These are phyloP conservation scores for Fusarium bactridioides DNA, from an alignment of 2,329 filamentous ascomycete species.

Conservation along the genomic window DNA sequence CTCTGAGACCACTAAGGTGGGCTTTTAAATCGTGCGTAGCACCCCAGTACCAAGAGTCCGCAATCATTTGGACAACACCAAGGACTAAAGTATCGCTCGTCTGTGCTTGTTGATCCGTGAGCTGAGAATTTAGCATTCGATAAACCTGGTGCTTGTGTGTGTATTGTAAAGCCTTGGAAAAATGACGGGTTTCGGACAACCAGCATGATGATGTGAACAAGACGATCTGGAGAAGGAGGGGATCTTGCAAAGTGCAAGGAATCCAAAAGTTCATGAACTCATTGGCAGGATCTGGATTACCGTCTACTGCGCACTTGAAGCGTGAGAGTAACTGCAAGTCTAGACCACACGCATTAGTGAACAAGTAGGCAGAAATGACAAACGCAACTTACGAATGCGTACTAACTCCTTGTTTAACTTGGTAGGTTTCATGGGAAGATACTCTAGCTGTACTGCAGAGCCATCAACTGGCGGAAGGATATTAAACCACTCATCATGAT, in stretches of 20 bases:
- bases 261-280: conserved; percentile 58
- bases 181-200: conserved; percentile 57
- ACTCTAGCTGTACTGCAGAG: conserved; percentile 48
- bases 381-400: conserved; percentile 52
- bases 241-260: conserved; percentile 58
- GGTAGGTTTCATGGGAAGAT: conserved; percentile 53
- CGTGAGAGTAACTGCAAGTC: conserved; percentile 58
- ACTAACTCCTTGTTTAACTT: conserved; percentile 58
- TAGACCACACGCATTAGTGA: conserved; percentile 31
- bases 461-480: conserved; percentile 35
- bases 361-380: background rate
- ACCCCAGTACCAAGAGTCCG: conserved; percentile 65
- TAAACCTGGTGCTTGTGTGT: conserved; percentile 54
- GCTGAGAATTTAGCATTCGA: conserved; percentile 56
- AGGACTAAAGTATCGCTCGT: conserved; percentile 57
- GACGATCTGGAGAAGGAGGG: conserved; percentile 57
- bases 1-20: conserved; percentile 56
- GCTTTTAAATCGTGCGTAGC: conserved; percentile 53
- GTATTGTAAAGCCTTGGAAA: conserved; percentile 54
- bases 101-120: conserved; percentile 47
- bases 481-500: conserved; percentile 24
- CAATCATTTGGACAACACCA: conserved; percentile 57
- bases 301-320: conserved; percentile 60
- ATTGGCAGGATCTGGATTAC: conserved; percentile 54
- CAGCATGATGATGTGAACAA: conserved; percentile 62